These are phyloP conservation scores for Tylopilus sp. DNA, from an alignment of 768 basidiomycete genomes.

Conservation along the genomic window DNA sequence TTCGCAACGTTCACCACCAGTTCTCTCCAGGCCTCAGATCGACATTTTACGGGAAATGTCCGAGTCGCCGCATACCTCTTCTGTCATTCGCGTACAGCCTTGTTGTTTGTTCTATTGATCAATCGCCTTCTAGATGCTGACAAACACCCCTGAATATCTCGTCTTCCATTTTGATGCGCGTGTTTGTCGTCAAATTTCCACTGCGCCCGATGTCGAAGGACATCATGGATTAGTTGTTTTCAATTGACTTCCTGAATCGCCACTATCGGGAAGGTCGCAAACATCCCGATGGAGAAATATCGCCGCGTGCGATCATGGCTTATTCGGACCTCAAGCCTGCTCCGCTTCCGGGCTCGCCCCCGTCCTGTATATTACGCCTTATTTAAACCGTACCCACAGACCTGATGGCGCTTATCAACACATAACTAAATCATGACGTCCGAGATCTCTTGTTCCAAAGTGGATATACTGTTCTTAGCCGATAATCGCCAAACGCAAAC, in stretches of 20 bases:
- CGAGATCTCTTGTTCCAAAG: slow-evolving; percentile 4
- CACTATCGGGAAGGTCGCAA: slow-evolving; percentile 7
- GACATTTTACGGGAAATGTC: slow-evolving; percentile 7
- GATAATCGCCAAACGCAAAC: slow-evolving; percentile 15
- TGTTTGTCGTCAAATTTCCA: slow-evolving; percentile 31
- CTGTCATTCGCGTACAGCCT: slow-evolving; percentile 22
- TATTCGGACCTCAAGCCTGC: slow-evolving; percentile 1
- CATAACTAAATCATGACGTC: neutral
- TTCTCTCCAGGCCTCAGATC: slow-evolving; percentile 2
- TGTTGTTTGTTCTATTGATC: slow-evolving; percentile 18
- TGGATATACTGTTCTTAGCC: neutral
- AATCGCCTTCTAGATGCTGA: slow-evolving; percentile 14
- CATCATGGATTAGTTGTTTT: slow-evolving; percentile 13
- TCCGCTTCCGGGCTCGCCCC: slow-evolving; percentile 7
- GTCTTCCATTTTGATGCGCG: slow-evolving; percentile 38
- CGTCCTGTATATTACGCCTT: neutral
- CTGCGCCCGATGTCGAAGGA: slow-evolving; percentile 29
- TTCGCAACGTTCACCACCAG: slow-evolving; percentile 4
- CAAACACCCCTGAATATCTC: slow-evolving; percentile 25
- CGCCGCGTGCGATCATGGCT: slow-evolving; percentile 4
- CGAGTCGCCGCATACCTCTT: slow-evolving; percentile 19
- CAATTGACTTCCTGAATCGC: slow-evolving; percentile 12
- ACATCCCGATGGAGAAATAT: slow-evolving; percentile 11
- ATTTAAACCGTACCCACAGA: slow-evolving; percentile 9
- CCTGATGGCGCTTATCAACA: slow-evolving; percentile 9